These are phyloP conservation scores for Amorphotheca resinae DNA, from an alignment of 495 filamentous ascomycete species.

Conservation along the genomic window DNA sequence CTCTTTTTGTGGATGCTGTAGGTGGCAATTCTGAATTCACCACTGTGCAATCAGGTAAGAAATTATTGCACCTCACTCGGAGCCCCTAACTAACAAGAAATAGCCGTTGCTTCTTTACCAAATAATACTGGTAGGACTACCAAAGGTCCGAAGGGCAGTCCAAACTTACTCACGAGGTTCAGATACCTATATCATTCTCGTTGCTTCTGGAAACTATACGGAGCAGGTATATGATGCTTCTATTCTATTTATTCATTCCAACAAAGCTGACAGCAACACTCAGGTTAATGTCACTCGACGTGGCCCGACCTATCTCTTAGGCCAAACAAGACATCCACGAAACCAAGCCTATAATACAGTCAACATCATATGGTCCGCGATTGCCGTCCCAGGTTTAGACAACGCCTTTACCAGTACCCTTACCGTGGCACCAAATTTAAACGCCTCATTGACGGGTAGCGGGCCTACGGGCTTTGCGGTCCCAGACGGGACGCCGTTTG, in stretches of 20 bases:
- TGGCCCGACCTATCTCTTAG: conserved; percentile 42
- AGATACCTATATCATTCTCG: conserved; percentile 37
- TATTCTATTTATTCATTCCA: background rate
- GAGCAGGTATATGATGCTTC: conserved; percentile 33
- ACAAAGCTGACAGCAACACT: background rate
- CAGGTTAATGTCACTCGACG: conserved; percentile 40
- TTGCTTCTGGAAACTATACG: conserved; percentile 40
- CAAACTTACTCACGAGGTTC: background rate
- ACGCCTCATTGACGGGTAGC: conserved; percentile 41
- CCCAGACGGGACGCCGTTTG: conserved; percentile 43
- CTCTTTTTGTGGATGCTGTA: conserved; percentile 12
- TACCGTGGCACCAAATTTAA: conserved; percentile 43
- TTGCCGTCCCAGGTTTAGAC: conserved; percentile 26
- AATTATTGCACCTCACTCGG: background rate
- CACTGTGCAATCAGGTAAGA: conserved; percentile 19
- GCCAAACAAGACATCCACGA: conserved; percentile 32
- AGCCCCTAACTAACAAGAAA: conserved; percentile 15
- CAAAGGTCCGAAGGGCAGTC: background rate
- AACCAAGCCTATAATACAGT: conserved; percentile 33
- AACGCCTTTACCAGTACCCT: conserved; percentile 45
- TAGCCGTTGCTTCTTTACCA: conserved; percentile 41
- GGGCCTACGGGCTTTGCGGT: conserved; percentile 44
- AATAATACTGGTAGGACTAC: conserved; percentile 27
- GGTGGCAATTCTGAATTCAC: conserved; percentile 8
- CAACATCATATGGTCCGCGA: conserved; percentile 31